Base-by-base conservation (phyloP, 768 basidiomycete species). In the Nevesoporus exiguus region DNA sequence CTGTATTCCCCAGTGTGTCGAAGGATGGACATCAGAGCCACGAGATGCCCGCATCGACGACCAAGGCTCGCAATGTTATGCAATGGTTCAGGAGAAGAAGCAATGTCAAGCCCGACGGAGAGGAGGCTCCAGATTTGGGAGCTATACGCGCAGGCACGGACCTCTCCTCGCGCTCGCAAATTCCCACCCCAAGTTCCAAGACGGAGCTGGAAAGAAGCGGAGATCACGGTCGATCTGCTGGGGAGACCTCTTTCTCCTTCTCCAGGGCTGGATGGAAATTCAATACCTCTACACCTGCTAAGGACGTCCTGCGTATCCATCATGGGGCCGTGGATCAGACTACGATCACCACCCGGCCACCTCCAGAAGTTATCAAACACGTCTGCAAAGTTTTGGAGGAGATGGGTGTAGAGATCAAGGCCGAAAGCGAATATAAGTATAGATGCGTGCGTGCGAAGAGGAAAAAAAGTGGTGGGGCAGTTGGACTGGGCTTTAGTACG, bases 41-140 rank as follows among this genome's bases (percentile, higher is more conserved):
- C 41, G 77, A 76, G 37, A 73, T 86, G 73, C 79, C 80, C 2
- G 89, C 85, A 15, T 86, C 90, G 56, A 83, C 90, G n/a, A 85
- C 80, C 72, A 90, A 94, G 70, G 94, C 96, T 5, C 85, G 85
- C 70, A 93, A 88, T 66, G 97, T 99, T 49, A 98, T 98, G 96
- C 87, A 94, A 60, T 99, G 97, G 97, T 98, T 99, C 82, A 79
- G 89, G 70, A 81, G 80, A 51, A 82, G 80, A 72, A 86, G 84
- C 64, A 86, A 82, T 3, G 68, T 46, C 49, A 71, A 67, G 63
- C 67, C 60, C 52, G 70, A 64, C 37, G 61, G 54, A 47, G 72
- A 65, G 24, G 63, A 54, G 27, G 58, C 58, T 22, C 34, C 63
- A 3, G 60, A 55, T 15, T 22, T 56, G 7, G 57, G 52, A 4